These are phyloP conservation scores for Geosiphon pyriformis DNA, from an alignment of 192 early-diverging fungal species.

Conservation along the genomic window DNA sequence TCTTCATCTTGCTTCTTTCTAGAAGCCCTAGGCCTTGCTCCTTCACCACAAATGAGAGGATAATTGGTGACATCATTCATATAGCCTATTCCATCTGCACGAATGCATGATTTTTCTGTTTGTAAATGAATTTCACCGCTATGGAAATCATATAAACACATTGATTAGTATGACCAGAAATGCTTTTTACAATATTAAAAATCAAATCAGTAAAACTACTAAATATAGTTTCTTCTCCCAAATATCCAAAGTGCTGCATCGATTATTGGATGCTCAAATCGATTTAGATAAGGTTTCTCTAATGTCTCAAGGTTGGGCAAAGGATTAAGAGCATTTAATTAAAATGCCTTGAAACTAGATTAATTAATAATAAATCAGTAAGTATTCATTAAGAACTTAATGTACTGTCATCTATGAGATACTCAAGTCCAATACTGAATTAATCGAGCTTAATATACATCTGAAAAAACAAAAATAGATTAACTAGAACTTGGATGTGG, in stretches of 20 bases:
- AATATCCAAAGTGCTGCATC: constrained; percentile 8
- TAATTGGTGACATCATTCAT: constrained; percentile 5
- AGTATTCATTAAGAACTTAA: no score
- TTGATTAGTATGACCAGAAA: neutral
- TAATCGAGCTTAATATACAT: constrained; percentile 19
- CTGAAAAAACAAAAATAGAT: constrained; percentile 9
- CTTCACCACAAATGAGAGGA: neutral
- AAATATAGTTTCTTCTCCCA: neutral
- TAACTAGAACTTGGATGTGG: neutral
- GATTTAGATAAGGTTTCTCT: no score
- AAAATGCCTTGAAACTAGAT: constrained; percentile 12
- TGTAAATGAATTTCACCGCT: neutral
- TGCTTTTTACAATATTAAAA: neutral
- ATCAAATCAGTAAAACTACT: neutral
- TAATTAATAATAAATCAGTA: no score
- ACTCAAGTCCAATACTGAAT: constrained; percentile 11
- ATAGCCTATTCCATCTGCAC: neutral
- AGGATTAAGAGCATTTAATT: neutral
- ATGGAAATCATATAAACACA: neutral
- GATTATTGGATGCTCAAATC: no score
- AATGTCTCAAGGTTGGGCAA: no score
- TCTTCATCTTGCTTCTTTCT: neutral
- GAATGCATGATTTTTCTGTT: no score
- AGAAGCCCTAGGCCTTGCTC: neutral
- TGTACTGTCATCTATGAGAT: no score